phyloP scores from a whole-genome alignment of 2,329 filamentous ascomycete genomes.

The Microdochium bolleyi region DNA sequence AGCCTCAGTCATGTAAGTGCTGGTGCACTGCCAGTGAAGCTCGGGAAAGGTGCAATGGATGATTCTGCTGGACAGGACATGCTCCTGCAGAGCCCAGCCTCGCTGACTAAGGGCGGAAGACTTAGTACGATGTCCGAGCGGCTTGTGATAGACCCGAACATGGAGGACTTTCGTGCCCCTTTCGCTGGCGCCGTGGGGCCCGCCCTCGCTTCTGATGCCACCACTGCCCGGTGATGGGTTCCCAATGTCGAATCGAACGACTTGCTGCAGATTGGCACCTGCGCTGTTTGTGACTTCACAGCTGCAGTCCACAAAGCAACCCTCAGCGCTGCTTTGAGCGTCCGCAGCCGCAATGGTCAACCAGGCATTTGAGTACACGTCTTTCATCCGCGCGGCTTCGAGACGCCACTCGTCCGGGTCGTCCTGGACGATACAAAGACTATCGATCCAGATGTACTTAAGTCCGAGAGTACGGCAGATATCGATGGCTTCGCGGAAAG shows the following conservation, averaged over 20 bases:
- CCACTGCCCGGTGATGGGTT: background rate
- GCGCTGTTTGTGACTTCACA: background rate
- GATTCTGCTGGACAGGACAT: background rate
- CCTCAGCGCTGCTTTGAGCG: background rate
- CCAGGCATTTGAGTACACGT: slow-evolving; percentile 8
- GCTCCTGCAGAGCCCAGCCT: background rate
- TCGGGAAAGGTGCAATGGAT: background rate
- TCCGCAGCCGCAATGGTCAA: slow-evolving; percentile 4
- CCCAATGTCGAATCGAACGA: background rate
- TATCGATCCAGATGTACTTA: slow-evolving; percentile 6
- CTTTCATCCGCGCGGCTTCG: slow-evolving; percentile 9
- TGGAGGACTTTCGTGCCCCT: background rate
- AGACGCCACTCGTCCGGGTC: slow-evolving; percentile 4
- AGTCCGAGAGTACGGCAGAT: slow-evolving; percentile 2
- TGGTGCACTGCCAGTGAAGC: background rate
- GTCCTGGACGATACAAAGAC: slow-evolving; percentile 9
- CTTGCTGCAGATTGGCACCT: background rate
- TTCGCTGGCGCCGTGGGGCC: no score
- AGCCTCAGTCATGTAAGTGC: background rate
- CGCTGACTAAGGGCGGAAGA: background rate
- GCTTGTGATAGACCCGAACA: background rate
- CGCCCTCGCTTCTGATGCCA: no score
- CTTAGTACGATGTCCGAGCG: background rate
- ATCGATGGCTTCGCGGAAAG: slow-evolving; percentile 5
- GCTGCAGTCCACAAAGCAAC: background rate